Percentiles rank a stretch among this genome's conserved stretches.
phyloP scores from a whole-genome alignment of 164 flowering plant genomes.

The Piper longum region DNA sequence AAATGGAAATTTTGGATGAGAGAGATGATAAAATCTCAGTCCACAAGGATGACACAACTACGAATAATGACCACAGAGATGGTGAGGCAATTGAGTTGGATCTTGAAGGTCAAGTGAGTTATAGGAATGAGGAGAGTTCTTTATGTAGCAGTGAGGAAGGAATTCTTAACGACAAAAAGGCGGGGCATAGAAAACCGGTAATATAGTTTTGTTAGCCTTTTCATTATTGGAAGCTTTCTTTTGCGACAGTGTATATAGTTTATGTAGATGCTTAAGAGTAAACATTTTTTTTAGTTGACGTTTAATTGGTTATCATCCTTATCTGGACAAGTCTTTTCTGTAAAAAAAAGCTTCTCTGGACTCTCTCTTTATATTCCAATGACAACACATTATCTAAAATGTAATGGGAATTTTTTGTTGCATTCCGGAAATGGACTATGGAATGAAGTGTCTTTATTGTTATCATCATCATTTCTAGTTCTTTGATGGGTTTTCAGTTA shows the following conservation, averaged over 20 bases:
- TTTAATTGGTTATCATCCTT: too few relatives aligned
- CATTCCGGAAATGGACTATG: too few relatives aligned
- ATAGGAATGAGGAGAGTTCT: neutral
- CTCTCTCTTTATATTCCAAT: too few relatives aligned
- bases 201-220: neutral
- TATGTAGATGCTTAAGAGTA: too few relatives aligned
- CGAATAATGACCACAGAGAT: neutral
- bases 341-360: too few relatives aligned
- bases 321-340: too few relatives aligned
- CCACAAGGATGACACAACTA: neutral
- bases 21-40: neutral
- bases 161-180: neutral
- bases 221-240: too few relatives aligned
- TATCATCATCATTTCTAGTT: neutral
- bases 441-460: neutral
- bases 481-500: neutral
- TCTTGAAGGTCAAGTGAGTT: neutral
- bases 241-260: too few relatives aligned
- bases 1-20: neutral
- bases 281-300: too few relatives aligned
- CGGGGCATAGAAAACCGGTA: neutral
- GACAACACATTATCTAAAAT: too few relatives aligned
- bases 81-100: neutral
- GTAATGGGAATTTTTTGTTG: too few relatives aligned
- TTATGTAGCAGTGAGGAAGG: neutral